Evolutionary conservation across 106 monocot genomes (phyloP).

Genomic region (Dendrobium huoshanense): DNA sequence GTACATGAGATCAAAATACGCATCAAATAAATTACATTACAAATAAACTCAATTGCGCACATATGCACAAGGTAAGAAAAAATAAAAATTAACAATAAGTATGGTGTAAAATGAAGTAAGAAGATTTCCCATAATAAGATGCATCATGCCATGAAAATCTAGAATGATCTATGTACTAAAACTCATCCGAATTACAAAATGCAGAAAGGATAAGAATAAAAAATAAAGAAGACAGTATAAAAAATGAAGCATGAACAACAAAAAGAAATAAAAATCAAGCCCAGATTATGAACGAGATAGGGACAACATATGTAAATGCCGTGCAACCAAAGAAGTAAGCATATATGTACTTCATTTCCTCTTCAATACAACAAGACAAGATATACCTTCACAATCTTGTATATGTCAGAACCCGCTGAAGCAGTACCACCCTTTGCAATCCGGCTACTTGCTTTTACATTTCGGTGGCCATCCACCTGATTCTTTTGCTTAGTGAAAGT

Average conservation of each 20-base stretch:
- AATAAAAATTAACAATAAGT: neutral
- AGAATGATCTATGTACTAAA: neutral
- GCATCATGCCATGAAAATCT: neutral
- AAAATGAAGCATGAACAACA: neutral
- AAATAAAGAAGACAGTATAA: neutral
- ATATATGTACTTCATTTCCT: neutral
- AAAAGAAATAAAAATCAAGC: neutral
- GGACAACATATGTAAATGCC: neutral
- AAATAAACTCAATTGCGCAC: neutral
- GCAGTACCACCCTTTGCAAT: constrained; percentile 84
- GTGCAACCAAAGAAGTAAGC: neutral
- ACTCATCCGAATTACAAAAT: neutral
- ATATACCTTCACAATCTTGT: constrained; percentile 94
- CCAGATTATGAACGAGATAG: neutral
- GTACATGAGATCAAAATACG: neutral
- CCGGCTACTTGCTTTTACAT: constrained; percentile 47
- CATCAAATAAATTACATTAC: neutral
- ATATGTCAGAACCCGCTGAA: constrained; percentile 77
- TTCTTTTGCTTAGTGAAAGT: constrained; percentile 67
- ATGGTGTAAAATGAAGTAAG: neutral
- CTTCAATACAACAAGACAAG: neutral
- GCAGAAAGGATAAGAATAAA: too few species aligned
- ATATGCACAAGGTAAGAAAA: neutral
- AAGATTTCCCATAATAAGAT: neutral
- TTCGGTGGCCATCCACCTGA: constrained; percentile 26